Evolutionary conservation across 306 rosid genomes (phyloP).

Genomic region (Senna tora): DNA sequence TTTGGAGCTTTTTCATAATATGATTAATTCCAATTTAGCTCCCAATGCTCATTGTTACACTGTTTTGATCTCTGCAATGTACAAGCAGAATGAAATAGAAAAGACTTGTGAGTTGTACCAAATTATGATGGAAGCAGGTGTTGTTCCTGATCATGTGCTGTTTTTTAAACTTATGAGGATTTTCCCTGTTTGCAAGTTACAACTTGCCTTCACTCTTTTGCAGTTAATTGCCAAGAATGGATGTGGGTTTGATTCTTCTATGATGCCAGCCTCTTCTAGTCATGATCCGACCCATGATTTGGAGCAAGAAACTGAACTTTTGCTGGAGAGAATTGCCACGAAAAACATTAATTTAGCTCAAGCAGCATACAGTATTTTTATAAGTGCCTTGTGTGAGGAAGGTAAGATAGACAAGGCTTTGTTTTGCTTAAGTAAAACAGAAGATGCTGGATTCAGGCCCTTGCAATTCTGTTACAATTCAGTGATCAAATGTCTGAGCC

Average conservation of each 20-base stretch:
- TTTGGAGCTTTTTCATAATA: slow-evolving; percentile 37
- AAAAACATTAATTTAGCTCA: slow-evolving; percentile 41
- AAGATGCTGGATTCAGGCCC: slow-evolving; percentile 46
- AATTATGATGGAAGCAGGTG: slow-evolving; percentile 40
- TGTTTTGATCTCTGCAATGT: slow-evolving; percentile 43
- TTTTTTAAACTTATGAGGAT: slow-evolving; percentile 41
- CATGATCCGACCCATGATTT: background rate
- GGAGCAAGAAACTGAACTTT: slow-evolving; percentile 42
- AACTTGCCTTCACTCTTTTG: slow-evolving; percentile 44
- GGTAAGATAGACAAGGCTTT: slow-evolving; percentile 38
- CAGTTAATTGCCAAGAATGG: slow-evolving; percentile 47
- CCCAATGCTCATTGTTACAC: slow-evolving; percentile 51
- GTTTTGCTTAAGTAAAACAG: slow-evolving; percentile 38
- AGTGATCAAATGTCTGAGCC: slow-evolving; percentile 48
- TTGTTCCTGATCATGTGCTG: slow-evolving; percentile 56
- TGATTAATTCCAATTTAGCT: slow-evolving; percentile 38
- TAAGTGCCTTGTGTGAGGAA: slow-evolving; percentile 47
- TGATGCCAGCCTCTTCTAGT: slow-evolving; percentile 25
- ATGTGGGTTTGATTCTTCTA: slow-evolving; percentile 45
- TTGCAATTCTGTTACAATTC: slow-evolving; percentile 46
- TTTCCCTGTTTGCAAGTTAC: slow-evolving; percentile 38
- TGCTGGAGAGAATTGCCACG: slow-evolving; percentile 42
- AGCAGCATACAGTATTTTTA: slow-evolving; percentile 39
- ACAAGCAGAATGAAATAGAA: slow-evolving; percentile 41
- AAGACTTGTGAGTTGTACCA: slow-evolving; percentile 34